A percentile compares a stretch with the other conserved stretches of the same genome.
Conservation (phyloP, 73 alveolate genomes). For the Effrenium voratum region DNA sequence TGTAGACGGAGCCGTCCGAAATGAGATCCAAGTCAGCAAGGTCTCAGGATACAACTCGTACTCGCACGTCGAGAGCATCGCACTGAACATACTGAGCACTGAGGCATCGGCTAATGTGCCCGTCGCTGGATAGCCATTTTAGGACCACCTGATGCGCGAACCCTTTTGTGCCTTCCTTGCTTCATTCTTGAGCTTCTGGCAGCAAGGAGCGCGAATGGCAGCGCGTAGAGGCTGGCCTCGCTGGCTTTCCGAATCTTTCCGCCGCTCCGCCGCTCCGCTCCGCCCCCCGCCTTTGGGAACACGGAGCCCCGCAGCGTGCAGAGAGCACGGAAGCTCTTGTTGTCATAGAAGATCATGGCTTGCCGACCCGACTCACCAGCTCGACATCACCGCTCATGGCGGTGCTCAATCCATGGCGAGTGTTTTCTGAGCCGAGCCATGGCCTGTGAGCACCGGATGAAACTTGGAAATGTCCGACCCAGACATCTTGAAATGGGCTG, state of each 20-base stretch:
- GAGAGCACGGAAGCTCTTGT: slow-evolving; percentile 24
- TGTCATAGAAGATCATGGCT: slow-evolving; percentile 77
- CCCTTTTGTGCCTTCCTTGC: too few species aligned
- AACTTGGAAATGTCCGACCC: too few species aligned
- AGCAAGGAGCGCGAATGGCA: not conserved
- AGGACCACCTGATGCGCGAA: not conserved
- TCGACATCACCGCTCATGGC: too few species aligned
- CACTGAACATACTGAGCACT: not conserved
- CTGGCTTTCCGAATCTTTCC: not conserved
- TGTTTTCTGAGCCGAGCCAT: too few species aligned
- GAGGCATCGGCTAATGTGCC: slow-evolving; percentile 23
- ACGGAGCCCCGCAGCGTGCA: slow-evolving; percentile 54
- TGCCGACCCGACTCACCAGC: too few species aligned
- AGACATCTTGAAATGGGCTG: too few species aligned
- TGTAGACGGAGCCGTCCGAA: slow-evolving; percentile 74
- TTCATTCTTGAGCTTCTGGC: too few species aligned
- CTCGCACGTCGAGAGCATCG: not conserved
- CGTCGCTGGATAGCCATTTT: slow-evolving; percentile 23
- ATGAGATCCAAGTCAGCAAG: slow-evolving; percentile 49
- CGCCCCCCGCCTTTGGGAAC: slow-evolving; percentile 50
- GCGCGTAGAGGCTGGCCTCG: not conserved
- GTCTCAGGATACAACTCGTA: not conserved
- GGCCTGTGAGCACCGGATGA: too few species aligned
- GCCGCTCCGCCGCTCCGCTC: not conserved
- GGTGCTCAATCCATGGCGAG: too few species aligned